These are phyloP conservation scores for Coccinonectria pachysandricola DNA, from an alignment of 2,329 filamentous ascomycete species.

Conservation along the genomic window DNA sequence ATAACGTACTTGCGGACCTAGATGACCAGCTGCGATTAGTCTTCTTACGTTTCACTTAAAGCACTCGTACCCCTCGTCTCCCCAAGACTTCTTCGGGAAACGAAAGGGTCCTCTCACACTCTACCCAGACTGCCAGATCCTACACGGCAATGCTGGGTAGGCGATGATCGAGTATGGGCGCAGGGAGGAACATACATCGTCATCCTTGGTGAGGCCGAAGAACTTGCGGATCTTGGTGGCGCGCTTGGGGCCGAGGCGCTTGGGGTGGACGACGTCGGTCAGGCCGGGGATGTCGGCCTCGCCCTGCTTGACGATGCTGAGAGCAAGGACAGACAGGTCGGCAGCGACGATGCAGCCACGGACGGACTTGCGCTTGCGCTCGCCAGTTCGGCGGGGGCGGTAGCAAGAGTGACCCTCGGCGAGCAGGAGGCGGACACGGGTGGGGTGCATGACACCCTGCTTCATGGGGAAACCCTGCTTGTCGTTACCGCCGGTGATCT, in stretches of 20 bases:
- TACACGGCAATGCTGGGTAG: slow-evolving; percentile 49
- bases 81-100: slow-evolving; percentile 2
- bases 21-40: slow-evolving; percentile 30
- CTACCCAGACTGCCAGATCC: slow-evolving; percentile 39
- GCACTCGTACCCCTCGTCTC: slow-evolving; percentile 15
- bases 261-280: slow-evolving; percentile 96
- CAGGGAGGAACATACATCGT: slow-evolving; percentile 79
- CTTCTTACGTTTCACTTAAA: slow-evolving; percentile 11
- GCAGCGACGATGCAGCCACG: slow-evolving; percentile 97
- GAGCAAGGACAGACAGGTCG: slow-evolving; percentile 89
- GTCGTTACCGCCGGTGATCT: slow-evolving; percentile 99
- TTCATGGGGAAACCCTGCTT: slow-evolving; percentile 99
- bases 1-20: slow-evolving; percentile 99
- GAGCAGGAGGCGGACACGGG: slow-evolving; percentile 95
- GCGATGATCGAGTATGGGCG: slow-evolving; percentile 54
- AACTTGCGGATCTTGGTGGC: slow-evolving; percentile 99
- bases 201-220: slow-evolving; percentile 99
- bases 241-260: slow-evolving; percentile 98
- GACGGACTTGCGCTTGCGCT: slow-evolving; percentile 99
- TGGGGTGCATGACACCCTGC: slow-evolving; percentile 99
- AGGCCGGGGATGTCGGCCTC: slow-evolving; percentile 88
- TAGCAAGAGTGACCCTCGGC: slow-evolving; percentile 98
- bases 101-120: slow-evolving; percentile 43
- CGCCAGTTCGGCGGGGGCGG: slow-evolving; percentile 91
- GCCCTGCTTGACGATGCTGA: slow-evolving; percentile 96